Evolutionary conservation across 1,284 basidiomycete species (phyloP).

Genomic region (Trichosporon coremiiforme): DNA sequence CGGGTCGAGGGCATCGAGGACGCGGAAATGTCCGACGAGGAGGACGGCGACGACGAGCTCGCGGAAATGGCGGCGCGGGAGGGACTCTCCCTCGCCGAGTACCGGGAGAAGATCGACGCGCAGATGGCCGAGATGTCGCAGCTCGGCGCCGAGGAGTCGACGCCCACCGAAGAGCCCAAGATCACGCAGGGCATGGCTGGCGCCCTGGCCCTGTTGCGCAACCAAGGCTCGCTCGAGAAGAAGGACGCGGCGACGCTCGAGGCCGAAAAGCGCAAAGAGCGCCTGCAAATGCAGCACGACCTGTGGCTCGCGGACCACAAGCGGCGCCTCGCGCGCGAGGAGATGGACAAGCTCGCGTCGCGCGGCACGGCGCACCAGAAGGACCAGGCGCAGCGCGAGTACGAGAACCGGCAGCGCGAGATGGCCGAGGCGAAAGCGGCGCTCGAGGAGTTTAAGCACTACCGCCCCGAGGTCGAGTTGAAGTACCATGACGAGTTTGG

Average conservation of each 20-base stretch:
- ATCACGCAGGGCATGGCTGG: slow-evolving; percentile 81
- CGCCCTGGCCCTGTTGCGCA: slow-evolving; percentile 81
- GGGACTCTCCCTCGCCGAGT: slow-evolving; percentile 54
- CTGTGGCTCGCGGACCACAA: slow-evolving; percentile 87
- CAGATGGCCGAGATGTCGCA: slow-evolving; percentile 64
- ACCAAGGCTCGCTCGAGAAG: slow-evolving; percentile 83
- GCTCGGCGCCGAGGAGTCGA: slow-evolving; percentile 62
- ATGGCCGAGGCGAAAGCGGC: slow-evolving; percentile 83
- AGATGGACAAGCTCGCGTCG: slow-evolving; percentile 72
- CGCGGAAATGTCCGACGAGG: slow-evolving; percentile 63
- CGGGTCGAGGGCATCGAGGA: slow-evolving; percentile 56
- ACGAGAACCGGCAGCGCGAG: slow-evolving; percentile 88
- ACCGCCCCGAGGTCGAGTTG: slow-evolving; percentile 96
- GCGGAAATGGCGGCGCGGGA: slow-evolving; percentile 56
- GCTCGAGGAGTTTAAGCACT: slow-evolving; percentile 83
- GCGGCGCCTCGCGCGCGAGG: slow-evolving; percentile 71
- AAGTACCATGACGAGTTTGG: slow-evolving; percentile 97
- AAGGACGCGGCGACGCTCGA: slow-evolving; percentile 69
- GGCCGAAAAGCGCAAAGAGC: slow-evolving; percentile 48
- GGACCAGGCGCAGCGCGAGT: slow-evolving; percentile 92
- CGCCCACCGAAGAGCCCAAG: slow-evolving; percentile 62
- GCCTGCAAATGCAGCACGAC: slow-evolving; percentile 79
- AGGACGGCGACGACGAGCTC: slow-evolving; percentile 70
- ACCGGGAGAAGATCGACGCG: slow-evolving; percentile 53
- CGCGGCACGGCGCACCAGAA: slow-evolving; percentile 70